Evolutionary conservation across 306 rosid genomes (phyloP), one percentile per base, ranked within the genome.

Genomic region (Urtica urens): DNA sequence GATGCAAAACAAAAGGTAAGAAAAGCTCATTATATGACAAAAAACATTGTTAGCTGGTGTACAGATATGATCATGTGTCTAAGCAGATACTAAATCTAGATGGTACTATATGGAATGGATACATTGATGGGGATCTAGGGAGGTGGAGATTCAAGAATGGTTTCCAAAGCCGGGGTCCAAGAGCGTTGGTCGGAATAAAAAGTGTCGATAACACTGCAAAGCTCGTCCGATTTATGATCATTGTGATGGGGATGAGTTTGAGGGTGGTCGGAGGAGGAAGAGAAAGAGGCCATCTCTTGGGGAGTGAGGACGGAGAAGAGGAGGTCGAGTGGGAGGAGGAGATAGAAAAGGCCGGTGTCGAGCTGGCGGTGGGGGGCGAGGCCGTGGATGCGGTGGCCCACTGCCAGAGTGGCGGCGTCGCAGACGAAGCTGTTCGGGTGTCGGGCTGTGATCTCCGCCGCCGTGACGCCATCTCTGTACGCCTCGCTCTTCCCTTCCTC

Each of bases 91-190:
- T n/a, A n/a, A n/a, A n/a, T n/a, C n/a, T n/a, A n/a, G n/a, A n/a
- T n/a, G n/a, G n/a, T n/a, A n/a, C n/a, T n/a, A n/a, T n/a, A n/a
- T n/a, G n/a, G n/a, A n/a, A n/a, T n/a, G n/a, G n/a, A n/a, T n/a
- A n/a, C n/a, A n/a, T n/a, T n/a, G n/a, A n/a, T n/a, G n/a, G n/a
- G n/a, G n/a, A n/a, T n/a, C n/a, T n/a, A 28, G 4, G 40, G n/a
- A 14, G 40, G 11, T 9, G 75, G 60, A 63, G 74, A 71, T 66
- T 88, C 96, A 63, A 50, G 78, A 60, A 88, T 83, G 55, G 96
- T 88, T 49, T 83, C 95, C 33, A 83, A 68, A 14, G 93, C 81
- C 1, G 96, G 95, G 58, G 61, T 83, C 96, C 96, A 83, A 50
- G 96, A 78, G 62, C 93, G 68, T 56, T 78, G 96, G 58, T 81